Conservation (phyloP, 1,139 yeast genomes). For the Blastobotrys petasosporus region DNA sequence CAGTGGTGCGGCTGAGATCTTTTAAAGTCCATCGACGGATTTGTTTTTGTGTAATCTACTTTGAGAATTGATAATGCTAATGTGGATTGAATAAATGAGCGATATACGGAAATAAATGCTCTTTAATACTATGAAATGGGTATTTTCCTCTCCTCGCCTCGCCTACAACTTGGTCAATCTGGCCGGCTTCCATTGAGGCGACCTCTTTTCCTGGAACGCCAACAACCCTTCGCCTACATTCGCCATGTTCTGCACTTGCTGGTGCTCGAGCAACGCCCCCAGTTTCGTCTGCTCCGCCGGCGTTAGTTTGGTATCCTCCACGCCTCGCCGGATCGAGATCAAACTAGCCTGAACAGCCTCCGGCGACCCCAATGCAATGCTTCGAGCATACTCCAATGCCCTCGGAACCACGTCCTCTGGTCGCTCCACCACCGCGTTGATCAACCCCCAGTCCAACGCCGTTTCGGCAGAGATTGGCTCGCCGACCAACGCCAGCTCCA, state of each 20-base stretch:
- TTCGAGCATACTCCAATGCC: conserved; percentile 27
- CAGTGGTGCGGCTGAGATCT: no score
- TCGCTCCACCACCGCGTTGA: conserved; percentile 26
- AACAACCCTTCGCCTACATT: conserved; percentile 25
- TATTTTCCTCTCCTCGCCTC: no score
- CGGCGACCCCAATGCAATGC: conserved; percentile 27
- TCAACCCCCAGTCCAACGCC: conserved; percentile 30
- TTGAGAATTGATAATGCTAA: no score
- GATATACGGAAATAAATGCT: no score
- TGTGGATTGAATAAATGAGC: no score
- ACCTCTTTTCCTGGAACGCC: conserved; percentile 28
- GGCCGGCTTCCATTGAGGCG: conserved; percentile 24
- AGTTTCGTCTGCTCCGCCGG: conserved; percentile 21
- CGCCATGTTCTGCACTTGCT: conserved; percentile 15
- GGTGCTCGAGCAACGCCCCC: conserved; percentile 19
- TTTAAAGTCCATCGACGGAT: no score
- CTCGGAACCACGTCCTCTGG: conserved; percentile 24
- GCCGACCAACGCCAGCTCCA: conserved; percentile 29
- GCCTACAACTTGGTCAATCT: conserved; percentile 11
- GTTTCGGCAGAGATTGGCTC: conserved; percentile 29
- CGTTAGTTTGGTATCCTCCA: conserved; percentile 22
- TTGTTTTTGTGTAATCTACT: no score
- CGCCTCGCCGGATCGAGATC: conserved; percentile 27
- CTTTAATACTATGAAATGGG: no score
- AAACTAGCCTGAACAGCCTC: conserved; percentile 28